A percentile compares a stretch with the other conserved stretches of the same genome.
Conservation (phyloP, 768 basidiomycete species). For the Auriscalpium orientale region DNA sequence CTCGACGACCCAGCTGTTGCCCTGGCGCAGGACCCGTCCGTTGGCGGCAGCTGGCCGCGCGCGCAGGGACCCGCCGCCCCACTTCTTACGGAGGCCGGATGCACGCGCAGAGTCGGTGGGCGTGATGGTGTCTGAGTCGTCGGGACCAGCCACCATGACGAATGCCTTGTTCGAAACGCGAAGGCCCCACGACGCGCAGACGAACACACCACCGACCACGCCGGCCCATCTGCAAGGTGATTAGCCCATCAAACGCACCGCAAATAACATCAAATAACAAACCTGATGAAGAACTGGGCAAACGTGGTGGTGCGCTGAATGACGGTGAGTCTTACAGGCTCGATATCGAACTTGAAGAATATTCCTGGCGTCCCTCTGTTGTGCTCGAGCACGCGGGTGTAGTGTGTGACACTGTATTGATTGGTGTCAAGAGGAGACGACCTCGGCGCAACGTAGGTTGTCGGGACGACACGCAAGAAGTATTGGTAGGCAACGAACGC, state of each 20-base stretch:
- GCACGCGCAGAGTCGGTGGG: constrained; percentile 49
- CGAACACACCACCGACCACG: constrained; percentile 90
- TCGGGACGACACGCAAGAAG: constrained; percentile 92
- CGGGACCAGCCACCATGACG: constrained; percentile 45
- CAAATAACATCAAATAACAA: neutral
- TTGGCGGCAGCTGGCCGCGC: constrained; percentile 33
- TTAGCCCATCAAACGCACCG: neutral
- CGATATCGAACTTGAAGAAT: constrained; percentile 97
- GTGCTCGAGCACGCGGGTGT: constrained; percentile 67
- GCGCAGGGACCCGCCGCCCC: constrained; percentile 59
- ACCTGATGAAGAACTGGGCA: constrained; percentile 73
- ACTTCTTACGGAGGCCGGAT: constrained; percentile 51
- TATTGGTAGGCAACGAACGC: constrained; percentile 92
- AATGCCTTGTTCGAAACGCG: constrained; percentile 38
- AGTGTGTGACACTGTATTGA: constrained; percentile 95
- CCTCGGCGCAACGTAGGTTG: constrained; percentile 79
- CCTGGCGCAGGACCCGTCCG: constrained; percentile 46
- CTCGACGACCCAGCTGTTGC: constrained; percentile 54
- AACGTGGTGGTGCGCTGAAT: constrained; percentile 84
- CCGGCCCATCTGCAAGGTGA: constrained; percentile 53
- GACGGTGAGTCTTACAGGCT: constrained; percentile 80
- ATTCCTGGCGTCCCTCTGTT: constrained; percentile 84
- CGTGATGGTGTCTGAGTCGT: constrained; percentile 61
- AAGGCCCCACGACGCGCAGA: constrained; percentile 55
- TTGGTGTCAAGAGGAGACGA: constrained; percentile 58